Evolutionary conservation across 805 yeast species (phyloP).

Genomic region (Cyberlindnera saturnus): DNA sequence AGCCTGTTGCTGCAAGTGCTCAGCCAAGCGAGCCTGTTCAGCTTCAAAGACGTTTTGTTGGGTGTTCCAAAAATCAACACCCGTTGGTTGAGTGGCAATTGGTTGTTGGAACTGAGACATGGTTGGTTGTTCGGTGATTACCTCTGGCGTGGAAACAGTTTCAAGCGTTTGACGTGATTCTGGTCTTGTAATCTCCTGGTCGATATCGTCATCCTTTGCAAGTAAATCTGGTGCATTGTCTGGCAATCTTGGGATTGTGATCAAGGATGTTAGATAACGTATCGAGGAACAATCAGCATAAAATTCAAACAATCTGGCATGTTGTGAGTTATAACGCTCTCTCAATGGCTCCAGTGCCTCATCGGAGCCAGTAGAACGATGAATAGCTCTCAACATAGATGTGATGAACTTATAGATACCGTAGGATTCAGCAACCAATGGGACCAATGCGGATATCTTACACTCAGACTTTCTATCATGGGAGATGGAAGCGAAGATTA

Average conservation of each 20-base stretch:
- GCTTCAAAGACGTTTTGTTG: slow-evolving; percentile 50
- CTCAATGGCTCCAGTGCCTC: slow-evolving; percentile 74
- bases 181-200: slow-evolving; percentile 14
- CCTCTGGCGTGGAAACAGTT: slow-evolving; percentile 26
- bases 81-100: slow-evolving; percentile 49
- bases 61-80: slow-evolving; percentile 37
- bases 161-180: slow-evolving; percentile 17
- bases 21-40: slow-evolving; percentile 55
- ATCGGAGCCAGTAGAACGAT: slow-evolving; percentile 62
- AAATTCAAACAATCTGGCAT: slow-evolving; percentile 65
- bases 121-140: slow-evolving; percentile 43
- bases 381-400: slow-evolving; percentile 87
- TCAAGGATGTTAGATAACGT: slow-evolving; percentile 71
- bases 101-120: slow-evolving; percentile 31
- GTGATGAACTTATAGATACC: slow-evolving; percentile 88
- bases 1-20: slow-evolving; percentile 58
- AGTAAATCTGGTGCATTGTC: slow-evolving; percentile 30
- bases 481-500: slow-evolving; percentile 66
- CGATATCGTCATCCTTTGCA: slow-evolving; percentile 21
- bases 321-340: slow-evolving; percentile 56
- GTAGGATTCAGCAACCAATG: slow-evolving; percentile 83
- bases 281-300: slow-evolving; percentile 87
- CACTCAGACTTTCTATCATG: slow-evolving; percentile 62
- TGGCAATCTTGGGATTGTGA: slow-evolving; percentile 61
- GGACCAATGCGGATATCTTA: slow-evolving; percentile 80